Evolutionary conservation across 2,329 filamentous ascomycete genomes (phyloP), one percentile per base, ranked within the genome.

Genomic region (Xylariales sp.): DNA sequence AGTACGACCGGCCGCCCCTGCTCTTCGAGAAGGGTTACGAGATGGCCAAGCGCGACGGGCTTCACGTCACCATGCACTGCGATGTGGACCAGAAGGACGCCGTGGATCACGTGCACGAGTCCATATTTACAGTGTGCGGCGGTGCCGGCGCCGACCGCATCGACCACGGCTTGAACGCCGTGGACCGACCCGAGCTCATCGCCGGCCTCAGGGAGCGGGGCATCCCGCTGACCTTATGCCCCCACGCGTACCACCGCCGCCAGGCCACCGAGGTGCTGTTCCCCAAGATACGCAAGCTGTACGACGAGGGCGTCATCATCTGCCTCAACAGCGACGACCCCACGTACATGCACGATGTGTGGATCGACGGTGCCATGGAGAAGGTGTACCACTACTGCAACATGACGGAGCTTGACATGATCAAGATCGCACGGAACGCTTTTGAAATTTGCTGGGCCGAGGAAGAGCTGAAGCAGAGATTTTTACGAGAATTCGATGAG

Each of bases 21-120:
- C 52, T 71, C 19, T 72, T 73, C 43, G 63, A 68, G 33, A 46
- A 57, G 13, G 54, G 58, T 0, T 73, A 64, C 37, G 43, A 40
- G 7, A 46, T 52, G 15, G 66, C 66, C 3, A 46, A 52, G 37
- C 40, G 40, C 12, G 66, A 70, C 29, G 66, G 67, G 0, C 57
- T 69, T 38, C 60, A 65, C 25, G 52, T 69, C 12, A 75, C 70
- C 3, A 63, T 63, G 47, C 71, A 75, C 39, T 73, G 69, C 49
- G 71, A 74, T 41, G 67, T 74, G 30, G 69, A 67, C 30, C 67
- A 73, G 44, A 65, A 67, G 39, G 67, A 72, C 42, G 64, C 65
- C 0, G 60, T 62, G 16, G 61, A 60, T 18, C 67, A 74, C 41
- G 59, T 70, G 13, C 49, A 49, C 2, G 59, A 71, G 40, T 58